phyloP scores from a whole-genome alignment of 257 asterid genomes.

The Asclepias syriaca region DNA sequence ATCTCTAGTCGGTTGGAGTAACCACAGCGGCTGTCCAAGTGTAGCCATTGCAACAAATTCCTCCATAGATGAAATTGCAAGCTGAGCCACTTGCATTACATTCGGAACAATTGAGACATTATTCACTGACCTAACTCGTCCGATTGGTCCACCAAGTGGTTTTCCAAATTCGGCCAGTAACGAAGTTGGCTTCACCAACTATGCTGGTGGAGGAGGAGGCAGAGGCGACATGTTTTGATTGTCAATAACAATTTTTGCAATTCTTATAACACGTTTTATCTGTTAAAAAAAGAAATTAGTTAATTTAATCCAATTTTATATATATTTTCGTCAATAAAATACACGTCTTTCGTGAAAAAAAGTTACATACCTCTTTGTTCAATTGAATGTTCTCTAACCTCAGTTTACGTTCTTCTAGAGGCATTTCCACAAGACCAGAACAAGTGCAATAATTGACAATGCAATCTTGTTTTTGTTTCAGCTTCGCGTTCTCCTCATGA shows the following conservation, averaged over 20 bases:
- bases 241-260: not conserved
- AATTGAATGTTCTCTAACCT: constrained; percentile 13
- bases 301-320: no score
- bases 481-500: constrained; percentile 4
- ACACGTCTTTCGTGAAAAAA: no score
- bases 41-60: not conserved
- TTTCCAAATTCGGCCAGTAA: not conserved
- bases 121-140: not conserved
- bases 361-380: constrained; percentile 15
- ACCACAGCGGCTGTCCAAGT: not conserved
- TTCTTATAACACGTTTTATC: not conserved
- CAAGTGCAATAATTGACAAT: constrained; percentile 11
- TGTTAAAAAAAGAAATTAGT: not conserved
- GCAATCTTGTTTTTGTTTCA: constrained; percentile 6
- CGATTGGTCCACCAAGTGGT: not conserved
- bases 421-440: no score
- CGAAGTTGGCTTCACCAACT: not conserved
- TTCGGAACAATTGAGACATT: not conserved
- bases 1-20: not conserved
- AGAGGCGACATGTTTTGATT: not conserved
- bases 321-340: no score
- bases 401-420: constrained; percentile 1
- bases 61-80: not conserved
- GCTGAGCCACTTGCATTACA: not conserved
- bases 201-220: no score